phyloP scores from a whole-genome alignment of 805 yeast genomes.

The Wickerhamiella sergipiensis region DNA sequence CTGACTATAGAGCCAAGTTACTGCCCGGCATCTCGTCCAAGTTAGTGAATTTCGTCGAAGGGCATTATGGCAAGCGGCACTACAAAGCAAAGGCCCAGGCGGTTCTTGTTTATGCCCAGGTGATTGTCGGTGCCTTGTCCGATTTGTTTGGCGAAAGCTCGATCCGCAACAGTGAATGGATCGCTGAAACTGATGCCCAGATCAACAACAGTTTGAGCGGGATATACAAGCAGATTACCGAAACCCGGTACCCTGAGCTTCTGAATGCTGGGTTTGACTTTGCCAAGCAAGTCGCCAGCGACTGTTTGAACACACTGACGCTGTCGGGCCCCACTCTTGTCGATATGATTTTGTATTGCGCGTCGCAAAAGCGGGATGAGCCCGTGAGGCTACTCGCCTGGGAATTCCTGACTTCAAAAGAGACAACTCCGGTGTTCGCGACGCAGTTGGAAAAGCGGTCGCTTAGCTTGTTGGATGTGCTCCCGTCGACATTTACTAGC shows the following conservation, averaged over 20 bases:
- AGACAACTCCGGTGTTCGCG: background rate
- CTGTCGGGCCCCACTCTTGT: background rate
- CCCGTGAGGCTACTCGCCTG: background rate
- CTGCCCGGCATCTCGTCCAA: slow-evolving; percentile 13
- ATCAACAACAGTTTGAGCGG: background rate
- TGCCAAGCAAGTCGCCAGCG: background rate
- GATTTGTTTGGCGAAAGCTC: slow-evolving; percentile 3
- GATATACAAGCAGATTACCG: background rate
- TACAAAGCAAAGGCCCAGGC: slow-evolving; percentile 8
- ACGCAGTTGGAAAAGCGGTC: background rate
- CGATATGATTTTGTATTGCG: slow-evolving; percentile 5
- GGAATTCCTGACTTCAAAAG: background rate
- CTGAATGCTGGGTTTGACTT: background rate
- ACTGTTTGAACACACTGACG: background rate
- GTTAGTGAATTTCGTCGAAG: slow-evolving; percentile 10
- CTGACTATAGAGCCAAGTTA: slow-evolving; percentile 11
- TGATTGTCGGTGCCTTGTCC: slow-evolving; percentile 2
- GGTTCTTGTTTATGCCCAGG: slow-evolving; percentile 1
- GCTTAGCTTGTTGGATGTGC: slow-evolving; percentile 2
- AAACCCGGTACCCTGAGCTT: background rate
- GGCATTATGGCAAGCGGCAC: slow-evolving; percentile 8
- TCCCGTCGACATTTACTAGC: slow-evolving; percentile 5
- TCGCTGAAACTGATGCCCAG: background rate
- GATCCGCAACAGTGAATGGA: background rate
- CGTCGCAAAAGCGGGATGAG: slow-evolving; percentile 1